Conservation (phyloP, 139 green algal species). For the Spirogloea muscicola region DNA sequence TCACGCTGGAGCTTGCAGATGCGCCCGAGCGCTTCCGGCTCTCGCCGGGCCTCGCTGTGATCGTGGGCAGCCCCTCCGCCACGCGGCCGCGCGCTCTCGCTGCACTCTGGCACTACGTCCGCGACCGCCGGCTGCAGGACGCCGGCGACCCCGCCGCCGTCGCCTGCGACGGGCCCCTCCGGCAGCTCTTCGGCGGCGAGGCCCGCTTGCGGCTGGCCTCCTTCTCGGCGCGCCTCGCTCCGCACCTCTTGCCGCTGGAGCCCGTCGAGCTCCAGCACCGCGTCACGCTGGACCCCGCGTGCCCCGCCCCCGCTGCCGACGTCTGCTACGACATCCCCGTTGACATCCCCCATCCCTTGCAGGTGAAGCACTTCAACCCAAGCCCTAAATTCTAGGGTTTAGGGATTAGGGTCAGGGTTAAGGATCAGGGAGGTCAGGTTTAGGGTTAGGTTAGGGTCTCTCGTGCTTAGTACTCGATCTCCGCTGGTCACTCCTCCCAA, state of each 20-base stretch:
- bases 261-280: slow-evolving; percentile 43
- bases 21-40: slow-evolving; percentile 29
- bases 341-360: slow-evolving; percentile 28
- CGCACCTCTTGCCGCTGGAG: slow-evolving; percentile 16
- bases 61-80: slow-evolving; percentile 35
- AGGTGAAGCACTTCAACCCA: no score
- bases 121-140: slow-evolving; percentile 33
- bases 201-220: no score
- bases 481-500: no score
- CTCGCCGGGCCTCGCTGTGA: not conserved
- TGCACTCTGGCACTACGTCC: slow-evolving; percentile 49
- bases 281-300: slow-evolving; percentile 19
- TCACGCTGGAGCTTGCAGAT: slow-evolving; percentile 53
- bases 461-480: no score
- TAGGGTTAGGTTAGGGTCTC: no score
- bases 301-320: slow-evolving; percentile 20
- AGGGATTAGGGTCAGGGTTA: no score
- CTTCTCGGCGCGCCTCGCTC: no score
- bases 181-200: slow-evolving; percentile 27
- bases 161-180: slow-evolving; percentile 42
- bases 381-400: no score
- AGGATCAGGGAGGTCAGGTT: no score
- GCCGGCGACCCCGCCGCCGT: slow-evolving; percentile 45
- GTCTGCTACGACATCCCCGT: slow-evolving; percentile 60
- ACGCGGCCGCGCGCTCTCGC: slow-evolving; percentile 39